Percentiles rank a stretch among this genome's conserved stretches.
Conservation (phyloP, 2,329 filamentous ascomycete species). For the Talaromyces sp. region DNA sequence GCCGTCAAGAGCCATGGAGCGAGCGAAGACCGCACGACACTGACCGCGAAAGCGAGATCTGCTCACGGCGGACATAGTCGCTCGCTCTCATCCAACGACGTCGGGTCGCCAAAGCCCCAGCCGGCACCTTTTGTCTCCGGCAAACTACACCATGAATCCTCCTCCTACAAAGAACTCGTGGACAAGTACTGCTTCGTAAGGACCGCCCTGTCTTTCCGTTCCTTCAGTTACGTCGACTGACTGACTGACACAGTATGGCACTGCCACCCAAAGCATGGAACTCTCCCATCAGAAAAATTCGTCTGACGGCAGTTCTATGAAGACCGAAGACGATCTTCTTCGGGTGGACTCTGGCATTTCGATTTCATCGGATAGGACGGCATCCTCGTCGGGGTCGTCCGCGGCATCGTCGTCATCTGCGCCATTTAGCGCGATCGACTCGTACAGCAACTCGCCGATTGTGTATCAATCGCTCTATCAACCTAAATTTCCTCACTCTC, state of each 20-base stretch:
- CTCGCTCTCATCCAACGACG: slow-evolving; percentile 7
- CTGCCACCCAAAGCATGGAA: slow-evolving; percentile 37
- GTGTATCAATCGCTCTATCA: slow-evolving; percentile 40
- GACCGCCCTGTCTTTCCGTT: slow-evolving; percentile 35
- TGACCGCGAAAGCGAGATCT: slow-evolving; percentile 49
- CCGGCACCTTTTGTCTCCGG: slow-evolving; percentile 46
- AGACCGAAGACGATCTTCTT: neutral
- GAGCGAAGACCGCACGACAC: slow-evolving; percentile 59
- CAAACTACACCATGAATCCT: slow-evolving; percentile 70
- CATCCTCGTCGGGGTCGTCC: neutral
- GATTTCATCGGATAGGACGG: neutral
- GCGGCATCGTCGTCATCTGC: neutral
- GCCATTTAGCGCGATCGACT: neutral
- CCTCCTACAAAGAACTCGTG: slow-evolving; percentile 92
- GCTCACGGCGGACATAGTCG: slow-evolving; percentile 11
- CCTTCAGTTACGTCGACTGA: slow-evolving; percentile 28
- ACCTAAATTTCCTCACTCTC: slow-evolving; percentile 27
- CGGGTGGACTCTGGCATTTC: slow-evolving; percentile 7
- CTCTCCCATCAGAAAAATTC: neutral
- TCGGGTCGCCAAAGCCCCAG: slow-evolving; percentile 19
- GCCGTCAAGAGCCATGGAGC: slow-evolving; percentile 63
- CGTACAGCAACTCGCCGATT: slow-evolving; percentile 25
- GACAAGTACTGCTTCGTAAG: slow-evolving; percentile 99
- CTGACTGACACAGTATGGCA: slow-evolving; percentile 42
- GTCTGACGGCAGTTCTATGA: neutral